phyloP scores from a whole-genome alignment of 768 basidiomycete species.

The Hemileccinum impolitum region DNA sequence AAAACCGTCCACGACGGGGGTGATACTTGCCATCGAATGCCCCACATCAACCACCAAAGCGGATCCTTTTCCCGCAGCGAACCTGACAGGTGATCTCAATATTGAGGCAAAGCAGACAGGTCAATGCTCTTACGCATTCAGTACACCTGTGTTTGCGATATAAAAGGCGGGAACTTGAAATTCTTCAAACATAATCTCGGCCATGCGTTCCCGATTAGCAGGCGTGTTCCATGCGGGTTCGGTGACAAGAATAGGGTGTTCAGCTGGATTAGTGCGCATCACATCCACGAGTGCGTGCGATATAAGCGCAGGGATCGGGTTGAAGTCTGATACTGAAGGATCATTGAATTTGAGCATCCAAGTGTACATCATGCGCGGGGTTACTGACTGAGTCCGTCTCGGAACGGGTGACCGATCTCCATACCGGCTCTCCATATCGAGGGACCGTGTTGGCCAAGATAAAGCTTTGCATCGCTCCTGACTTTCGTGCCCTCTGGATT shows the following conservation, averaged over 20 bases:
- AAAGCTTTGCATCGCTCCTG: conserved; percentile 56
- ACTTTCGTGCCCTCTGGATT: conserved; percentile 30
- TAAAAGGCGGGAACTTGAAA: conserved; percentile 95
- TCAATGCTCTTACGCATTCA: conserved; percentile 71
- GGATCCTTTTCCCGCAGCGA: conserved; percentile 96
- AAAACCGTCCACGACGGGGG: conserved; percentile 96
- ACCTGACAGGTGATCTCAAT: conserved; percentile 46
- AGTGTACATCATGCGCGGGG: background rate
- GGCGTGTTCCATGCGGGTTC: conserved; percentile 96
- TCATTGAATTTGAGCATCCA: conserved; percentile 2
- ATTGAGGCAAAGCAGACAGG: conserved; percentile 1
- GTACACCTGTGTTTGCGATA: conserved; percentile 89
- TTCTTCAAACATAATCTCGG: conserved; percentile 97
- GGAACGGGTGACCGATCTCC: conserved; percentile 81
- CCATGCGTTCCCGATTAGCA: conserved; percentile 91
- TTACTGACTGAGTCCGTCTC: conserved; percentile 77
- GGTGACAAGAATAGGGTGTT: conserved; percentile 90
- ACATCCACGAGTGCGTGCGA: conserved; percentile 72
- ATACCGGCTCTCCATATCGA: conserved; percentile 88
- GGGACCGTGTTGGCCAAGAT: conserved; percentile 84
- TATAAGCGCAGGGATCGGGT: conserved; percentile 66
- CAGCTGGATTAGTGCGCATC: conserved; percentile 71
- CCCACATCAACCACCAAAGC: conserved; percentile 95
- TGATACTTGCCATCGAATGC: conserved; percentile 83
- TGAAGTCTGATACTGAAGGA: conserved; percentile 67